Evolutionary conservation across 164 flowering plant species (phyloP).

Genomic region (Annona squamosa): DNA sequence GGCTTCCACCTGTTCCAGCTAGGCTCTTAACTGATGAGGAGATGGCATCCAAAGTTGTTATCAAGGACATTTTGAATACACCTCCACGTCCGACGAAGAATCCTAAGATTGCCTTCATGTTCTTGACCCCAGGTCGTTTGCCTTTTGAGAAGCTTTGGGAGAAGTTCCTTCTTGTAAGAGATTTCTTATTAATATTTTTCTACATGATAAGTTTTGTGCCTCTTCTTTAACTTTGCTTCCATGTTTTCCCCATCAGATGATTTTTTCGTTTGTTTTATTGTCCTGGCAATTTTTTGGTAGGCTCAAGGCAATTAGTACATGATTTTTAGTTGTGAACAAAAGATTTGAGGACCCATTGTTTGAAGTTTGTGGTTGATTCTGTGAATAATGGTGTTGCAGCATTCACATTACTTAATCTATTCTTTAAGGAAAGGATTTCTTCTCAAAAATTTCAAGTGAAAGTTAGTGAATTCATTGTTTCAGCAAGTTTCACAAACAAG

Average conservation of each 20-base stretch:
- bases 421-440: background rate
- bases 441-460: background rate
- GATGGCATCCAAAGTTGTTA: conserved; percentile 67
- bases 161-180: conserved; percentile 71
- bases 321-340: too few species aligned
- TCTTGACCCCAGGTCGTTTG: conserved; percentile 69
- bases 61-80: conserved; percentile 51
- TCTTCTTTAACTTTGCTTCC: background rate
- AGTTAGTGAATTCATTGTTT: background rate
- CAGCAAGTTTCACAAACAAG: background rate
- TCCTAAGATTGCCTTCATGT: conserved; percentile 90
- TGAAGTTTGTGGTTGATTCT: too few species aligned
- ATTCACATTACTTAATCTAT: background rate
- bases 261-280: background rate
- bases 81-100: conserved; percentile 41
- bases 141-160: conserved; percentile 97
- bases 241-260: background rate
- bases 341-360: too few species aligned
- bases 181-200: background rate
- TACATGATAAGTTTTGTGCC: background rate
- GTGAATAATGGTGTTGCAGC: too few species aligned
- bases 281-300: too few species aligned
- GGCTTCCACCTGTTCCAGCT: conserved; percentile 76
- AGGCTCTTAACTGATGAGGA: conserved; percentile 79
- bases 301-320: too few species aligned